Base-by-base conservation (phyloP, 2,329 filamentous ascomycete genomes). In the Microdochium trichocladiopsis region DNA sequence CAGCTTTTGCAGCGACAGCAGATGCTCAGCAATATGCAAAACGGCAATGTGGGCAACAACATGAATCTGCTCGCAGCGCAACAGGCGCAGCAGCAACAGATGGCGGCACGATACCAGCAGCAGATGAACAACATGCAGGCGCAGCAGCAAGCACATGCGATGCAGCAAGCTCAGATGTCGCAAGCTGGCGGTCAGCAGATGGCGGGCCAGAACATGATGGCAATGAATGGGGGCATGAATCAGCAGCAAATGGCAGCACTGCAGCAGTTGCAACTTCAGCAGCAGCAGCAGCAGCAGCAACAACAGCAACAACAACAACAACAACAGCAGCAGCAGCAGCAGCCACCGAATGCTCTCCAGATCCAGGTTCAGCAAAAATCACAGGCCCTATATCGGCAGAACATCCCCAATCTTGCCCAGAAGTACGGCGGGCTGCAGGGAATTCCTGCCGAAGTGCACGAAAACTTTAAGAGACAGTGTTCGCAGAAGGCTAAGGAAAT, bases 401-500 rank as follows among this genome's bases (percentile, higher is more conserved):
- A 73, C 51, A 56, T 81, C 9, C 58, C 52, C 0, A 49, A 52
- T 1, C 54, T 73, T 2, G 62, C 65, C 0, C 58, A 59, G 2
- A 71, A 70, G 18, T 76, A 66, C 51, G 74, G 74, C 11, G 69
- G 71, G 0, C 52, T 62, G 4, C 70, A 74, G 22, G 70, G 72
- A 25, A 73, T 82, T 3, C 78, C 79, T 0, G 65, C 59, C 0
- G 77, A 81, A 0, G 50, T 69, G 1, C 52, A 75, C 25, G 70
- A 76, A 0, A 70, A 68, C 28, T 72, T 80, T 25, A 79, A 76
- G 61, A 60, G 66, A 18, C 57, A 59, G 1, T 79, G 77, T 25
- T 45, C 67, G 3, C 36, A 54, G 0, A 70, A 69, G 53, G 76
- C 77, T 1, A 67, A 66, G 43, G 59, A 58, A 12, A 49, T 66